A percentile compares a stretch with the other conserved stretches of the same genome.
Evolutionary conservation across 2,329 filamentous ascomycete genomes (phyloP).

Genomic region (Dothidotthia symphoricarpi): DNA sequence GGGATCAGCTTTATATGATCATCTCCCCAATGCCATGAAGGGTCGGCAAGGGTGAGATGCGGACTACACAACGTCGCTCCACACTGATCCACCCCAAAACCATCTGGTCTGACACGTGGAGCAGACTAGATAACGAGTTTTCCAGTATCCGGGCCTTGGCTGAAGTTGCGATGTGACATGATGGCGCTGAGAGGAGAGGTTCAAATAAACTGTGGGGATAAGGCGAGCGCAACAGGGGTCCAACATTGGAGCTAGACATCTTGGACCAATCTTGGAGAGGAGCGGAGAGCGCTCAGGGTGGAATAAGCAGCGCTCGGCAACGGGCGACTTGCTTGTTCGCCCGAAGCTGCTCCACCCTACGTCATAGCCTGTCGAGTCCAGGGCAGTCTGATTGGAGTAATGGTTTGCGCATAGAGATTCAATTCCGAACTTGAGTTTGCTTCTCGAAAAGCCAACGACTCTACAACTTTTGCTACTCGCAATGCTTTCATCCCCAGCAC

Average conservation of each 20-base stretch:
- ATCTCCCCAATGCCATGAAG: constrained; percentile 12
- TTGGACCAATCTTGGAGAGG: constrained; percentile 25
- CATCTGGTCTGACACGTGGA: constrained; percentile 25
- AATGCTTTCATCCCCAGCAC: neutral
- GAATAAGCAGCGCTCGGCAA: constrained; percentile 26
- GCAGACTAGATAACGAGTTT: constrained; percentile 32
- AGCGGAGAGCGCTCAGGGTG: constrained; percentile 23
- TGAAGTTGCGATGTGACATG: constrained; percentile 25
- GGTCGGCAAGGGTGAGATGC: constrained; percentile 15
- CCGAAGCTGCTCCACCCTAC: constrained; percentile 17
- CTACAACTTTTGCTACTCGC: too few species aligned
- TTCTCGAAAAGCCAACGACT: too few species aligned
- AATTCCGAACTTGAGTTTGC: too few species aligned
- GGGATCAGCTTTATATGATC: constrained; percentile 27
- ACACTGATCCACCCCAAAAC: constrained; percentile 23
- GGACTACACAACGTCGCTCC: constrained; percentile 15
- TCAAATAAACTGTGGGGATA: constrained; percentile 29
- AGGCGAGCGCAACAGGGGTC: constrained; percentile 25
- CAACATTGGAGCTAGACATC: constrained; percentile 19
- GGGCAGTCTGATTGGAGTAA: neutral
- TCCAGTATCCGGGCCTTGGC: constrained; percentile 30
- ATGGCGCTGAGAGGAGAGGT: constrained; percentile 24
- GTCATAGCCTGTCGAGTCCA: constrained; percentile 14
- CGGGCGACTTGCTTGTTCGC: constrained; percentile 19
- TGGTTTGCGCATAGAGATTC: neutral